These are phyloP conservation scores for Hirschfeldia incana DNA, from an alignment of 345 rosid genomes.

Conservation along the genomic window DNA sequence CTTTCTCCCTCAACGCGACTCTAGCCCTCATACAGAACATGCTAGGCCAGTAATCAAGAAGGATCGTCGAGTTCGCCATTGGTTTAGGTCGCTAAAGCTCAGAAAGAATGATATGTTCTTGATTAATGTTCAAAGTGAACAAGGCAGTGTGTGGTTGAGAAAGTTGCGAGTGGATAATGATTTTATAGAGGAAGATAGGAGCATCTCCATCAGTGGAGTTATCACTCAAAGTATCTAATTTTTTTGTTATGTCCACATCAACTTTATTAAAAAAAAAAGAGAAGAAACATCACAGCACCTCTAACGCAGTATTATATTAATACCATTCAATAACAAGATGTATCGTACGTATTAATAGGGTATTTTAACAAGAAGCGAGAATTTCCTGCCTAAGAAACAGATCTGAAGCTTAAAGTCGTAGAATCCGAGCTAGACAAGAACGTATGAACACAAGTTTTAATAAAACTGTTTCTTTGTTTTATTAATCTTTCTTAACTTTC, in stretches of 20 bases:
- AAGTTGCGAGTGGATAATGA: background rate
- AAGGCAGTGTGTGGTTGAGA: background rate
- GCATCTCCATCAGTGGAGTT: background rate
- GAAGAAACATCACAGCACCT: background rate
- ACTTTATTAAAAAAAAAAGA: background rate
- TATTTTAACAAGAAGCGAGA: background rate
- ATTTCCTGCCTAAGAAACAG: background rate
- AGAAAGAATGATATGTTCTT: background rate
- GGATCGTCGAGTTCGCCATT: constrained; percentile 27
- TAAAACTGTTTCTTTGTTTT: no score
- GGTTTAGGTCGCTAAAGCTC: background rate
- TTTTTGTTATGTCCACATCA: constrained; percentile 4
- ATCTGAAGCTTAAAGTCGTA: no score
- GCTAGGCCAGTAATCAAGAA: constrained; percentile 33
- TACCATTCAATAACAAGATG: background rate
- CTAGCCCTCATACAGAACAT: constrained; percentile 37
- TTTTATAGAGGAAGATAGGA: background rate
- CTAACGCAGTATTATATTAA: background rate
- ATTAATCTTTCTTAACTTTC: no score
- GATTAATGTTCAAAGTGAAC: background rate
- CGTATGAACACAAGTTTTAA: no score
- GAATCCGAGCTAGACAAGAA: no score
- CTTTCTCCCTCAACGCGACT: constrained; percentile 32
- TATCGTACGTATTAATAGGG: background rate
- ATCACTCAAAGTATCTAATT: background rate